phyloP scores from a whole-genome alignment of 192 early-diverging fungal genomes.

The Coemansia sp. region DNA sequence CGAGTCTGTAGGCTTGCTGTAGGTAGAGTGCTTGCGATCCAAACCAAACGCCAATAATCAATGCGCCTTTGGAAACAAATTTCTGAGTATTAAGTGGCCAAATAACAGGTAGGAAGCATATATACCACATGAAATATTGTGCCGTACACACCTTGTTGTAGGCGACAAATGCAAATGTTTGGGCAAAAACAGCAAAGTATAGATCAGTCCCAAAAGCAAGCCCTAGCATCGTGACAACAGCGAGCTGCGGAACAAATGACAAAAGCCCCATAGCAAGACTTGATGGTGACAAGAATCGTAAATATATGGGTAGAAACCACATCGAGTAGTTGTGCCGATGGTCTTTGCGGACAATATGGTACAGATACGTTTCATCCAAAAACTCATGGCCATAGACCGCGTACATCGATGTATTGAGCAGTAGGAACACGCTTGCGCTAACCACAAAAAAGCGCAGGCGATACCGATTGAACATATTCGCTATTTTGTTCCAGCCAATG shows the following conservation, averaged over 20 bases:
- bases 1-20: constrained; percentile 79
- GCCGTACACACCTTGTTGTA: constrained; percentile 97
- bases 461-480: constrained; percentile 55
- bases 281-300: constrained; percentile 60
- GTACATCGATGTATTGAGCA: constrained; percentile 70
- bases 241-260: constrained; percentile 84
- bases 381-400: constrained; percentile 79
- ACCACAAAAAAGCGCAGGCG: constrained; percentile 63
- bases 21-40: constrained; percentile 82
- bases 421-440: constrained; percentile 65
- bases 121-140: constrained; percentile 99
- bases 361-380: constrained; percentile 87
- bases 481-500: constrained; percentile 5
- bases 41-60: constrained; percentile 68
- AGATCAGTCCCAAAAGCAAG: constrained; percentile 76
- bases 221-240: constrained; percentile 65
- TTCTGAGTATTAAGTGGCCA: constrained; percentile 63
- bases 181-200: constrained; percentile 84
- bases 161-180: constrained; percentile 95
- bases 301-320: constrained; percentile 96
- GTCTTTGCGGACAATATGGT: constrained; percentile 93
- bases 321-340: constrained; percentile 98
- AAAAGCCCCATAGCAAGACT: constrained; percentile 62
- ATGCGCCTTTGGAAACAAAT: constrained; percentile 55
- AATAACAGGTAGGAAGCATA: constrained; percentile 86